These are phyloP conservation scores for Calycina herbarum DNA, from an alignment of 2,329 filamentous ascomycete genomes.

Conservation along the genomic window DNA sequence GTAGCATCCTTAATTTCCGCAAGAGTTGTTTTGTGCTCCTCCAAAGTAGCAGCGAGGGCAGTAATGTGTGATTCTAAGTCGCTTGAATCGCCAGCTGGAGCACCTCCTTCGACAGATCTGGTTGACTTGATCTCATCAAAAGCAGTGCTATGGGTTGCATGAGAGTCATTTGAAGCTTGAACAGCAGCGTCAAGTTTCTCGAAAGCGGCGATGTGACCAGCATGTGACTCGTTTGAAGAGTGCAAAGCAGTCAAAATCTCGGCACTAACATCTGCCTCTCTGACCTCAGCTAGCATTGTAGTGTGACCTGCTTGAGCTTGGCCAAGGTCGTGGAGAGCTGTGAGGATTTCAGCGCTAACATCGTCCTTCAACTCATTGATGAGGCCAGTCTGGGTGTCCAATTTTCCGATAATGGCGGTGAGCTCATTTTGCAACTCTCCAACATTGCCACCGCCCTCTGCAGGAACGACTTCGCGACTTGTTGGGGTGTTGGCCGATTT, in stretches of 20 bases:
- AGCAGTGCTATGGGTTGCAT: constrained; percentile 12
- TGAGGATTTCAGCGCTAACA: constrained; percentile 35
- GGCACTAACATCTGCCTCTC: constrained; percentile 34
- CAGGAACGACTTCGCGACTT: constrained; percentile 17
- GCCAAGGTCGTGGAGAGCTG: constrained; percentile 31
- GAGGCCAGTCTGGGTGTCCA: constrained; percentile 27
- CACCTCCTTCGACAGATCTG: constrained; percentile 14
- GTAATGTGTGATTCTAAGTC: constrained; percentile 21
- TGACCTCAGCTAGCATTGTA: constrained; percentile 29
- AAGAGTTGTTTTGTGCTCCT: constrained; percentile 24
- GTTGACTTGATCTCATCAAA: constrained; percentile 29
- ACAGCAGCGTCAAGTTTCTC: constrained; percentile 24
- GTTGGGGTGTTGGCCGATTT: constrained; percentile 14
- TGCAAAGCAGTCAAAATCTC: constrained; percentile 37
- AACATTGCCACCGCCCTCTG: constrained; percentile 2
- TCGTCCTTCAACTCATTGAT: constrained; percentile 37
- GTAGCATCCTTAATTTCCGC: constrained; percentile 18
- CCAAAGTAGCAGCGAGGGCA: constrained; percentile 21
- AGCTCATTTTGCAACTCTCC: constrained; percentile 15
- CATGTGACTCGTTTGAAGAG: constrained; percentile 29
- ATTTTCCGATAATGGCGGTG: constrained; percentile 27
- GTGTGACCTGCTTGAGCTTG: constrained; percentile 26
- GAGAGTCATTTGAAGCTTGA: constrained; percentile 22
- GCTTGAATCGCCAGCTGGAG: constrained; percentile 4
- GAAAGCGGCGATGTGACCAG: constrained; percentile 20